phyloP scores from a whole-genome alignment of 805 yeast genomes.

The Lachancea meyersii region DNA sequence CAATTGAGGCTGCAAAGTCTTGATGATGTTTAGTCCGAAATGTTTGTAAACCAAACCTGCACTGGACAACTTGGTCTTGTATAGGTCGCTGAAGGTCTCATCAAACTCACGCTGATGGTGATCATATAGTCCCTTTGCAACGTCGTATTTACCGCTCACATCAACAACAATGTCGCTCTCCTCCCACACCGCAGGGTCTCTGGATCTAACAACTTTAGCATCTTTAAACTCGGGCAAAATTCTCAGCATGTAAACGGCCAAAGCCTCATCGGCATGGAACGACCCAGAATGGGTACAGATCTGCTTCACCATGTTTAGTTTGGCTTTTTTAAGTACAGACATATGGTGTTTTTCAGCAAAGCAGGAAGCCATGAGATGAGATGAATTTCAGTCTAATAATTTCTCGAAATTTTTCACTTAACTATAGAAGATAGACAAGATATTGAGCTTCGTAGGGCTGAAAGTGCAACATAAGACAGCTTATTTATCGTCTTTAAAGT shows the following conservation, averaged over 20 bases:
- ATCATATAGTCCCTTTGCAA: constrained; percentile 74
- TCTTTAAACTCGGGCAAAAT: constrained; percentile 60
- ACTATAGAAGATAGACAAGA: neutral
- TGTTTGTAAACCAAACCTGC: constrained; percentile 93
- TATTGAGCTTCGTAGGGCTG: too few relatives aligned
- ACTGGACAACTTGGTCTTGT: constrained; percentile 75
- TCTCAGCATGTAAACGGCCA: constrained; percentile 83
- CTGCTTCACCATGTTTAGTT: constrained; percentile 32
- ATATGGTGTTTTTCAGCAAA: neutral
- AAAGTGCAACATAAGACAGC: too few relatives aligned
- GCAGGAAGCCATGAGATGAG: neutral
- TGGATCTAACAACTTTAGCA: constrained; percentile 71
- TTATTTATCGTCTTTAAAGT: too few relatives aligned
- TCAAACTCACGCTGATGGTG: constrained; percentile 93
- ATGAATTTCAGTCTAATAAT: neutral
- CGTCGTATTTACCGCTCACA: constrained; percentile 86
- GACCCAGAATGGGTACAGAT: constrained; percentile 91
- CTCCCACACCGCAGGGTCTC: constrained; percentile 80
- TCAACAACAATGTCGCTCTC: constrained; percentile 88
- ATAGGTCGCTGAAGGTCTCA: constrained; percentile 60
- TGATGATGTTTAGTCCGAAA: constrained; percentile 65
- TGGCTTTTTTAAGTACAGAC: constrained; percentile 16
- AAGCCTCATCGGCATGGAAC: constrained; percentile 94
- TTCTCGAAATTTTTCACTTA: neutral
- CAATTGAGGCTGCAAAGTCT: constrained; percentile 39